A percentile compares a stretch with the other conserved stretches of the same genome.
These are phyloP conservation scores for Puccinia polysora DNA, from an alignment of 1,284 basidiomycete species.

Conservation along the genomic window DNA sequence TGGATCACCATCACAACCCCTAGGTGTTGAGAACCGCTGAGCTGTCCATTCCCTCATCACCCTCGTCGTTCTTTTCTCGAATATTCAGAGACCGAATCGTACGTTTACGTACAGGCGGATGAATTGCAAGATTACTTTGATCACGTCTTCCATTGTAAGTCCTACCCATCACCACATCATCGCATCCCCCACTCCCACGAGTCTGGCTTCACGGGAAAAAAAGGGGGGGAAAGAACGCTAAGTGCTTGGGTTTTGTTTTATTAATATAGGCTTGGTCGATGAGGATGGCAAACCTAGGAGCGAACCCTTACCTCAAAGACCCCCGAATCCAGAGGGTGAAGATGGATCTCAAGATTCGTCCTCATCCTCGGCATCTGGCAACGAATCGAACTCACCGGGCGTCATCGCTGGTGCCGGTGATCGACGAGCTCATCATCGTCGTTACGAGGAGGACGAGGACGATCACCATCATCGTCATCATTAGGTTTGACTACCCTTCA, in stretches of 20 bases:
- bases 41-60: background rate
- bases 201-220: no score
- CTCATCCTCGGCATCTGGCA: background rate
- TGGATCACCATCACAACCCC: background rate
- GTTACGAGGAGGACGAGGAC: no score
- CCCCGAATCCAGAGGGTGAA: conserved; percentile 23
- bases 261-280: conserved; percentile 37
- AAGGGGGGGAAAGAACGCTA: background rate
- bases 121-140: conserved; percentile 44
- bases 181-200: no score
- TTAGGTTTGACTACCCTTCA: no score
- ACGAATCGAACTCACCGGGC: conserved; percentile 10
- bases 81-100: conserved; percentile 36
- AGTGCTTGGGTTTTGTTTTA: background rate
- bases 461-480: no score
- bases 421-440: background rate
- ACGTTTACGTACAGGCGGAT: conserved; percentile 44
- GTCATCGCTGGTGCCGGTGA: background rate
- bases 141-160: conserved; percentile 43
- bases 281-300: conserved; percentile 39
- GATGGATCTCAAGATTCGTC: conserved; percentile 4
- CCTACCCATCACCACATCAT: background rate
- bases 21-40: background rate
- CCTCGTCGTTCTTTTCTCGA: background rate
- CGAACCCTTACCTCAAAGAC: conserved; percentile 41